Conservation (phyloP, 139 green algal genomes). For the Limnomonas spitsbergensis region DNA sequence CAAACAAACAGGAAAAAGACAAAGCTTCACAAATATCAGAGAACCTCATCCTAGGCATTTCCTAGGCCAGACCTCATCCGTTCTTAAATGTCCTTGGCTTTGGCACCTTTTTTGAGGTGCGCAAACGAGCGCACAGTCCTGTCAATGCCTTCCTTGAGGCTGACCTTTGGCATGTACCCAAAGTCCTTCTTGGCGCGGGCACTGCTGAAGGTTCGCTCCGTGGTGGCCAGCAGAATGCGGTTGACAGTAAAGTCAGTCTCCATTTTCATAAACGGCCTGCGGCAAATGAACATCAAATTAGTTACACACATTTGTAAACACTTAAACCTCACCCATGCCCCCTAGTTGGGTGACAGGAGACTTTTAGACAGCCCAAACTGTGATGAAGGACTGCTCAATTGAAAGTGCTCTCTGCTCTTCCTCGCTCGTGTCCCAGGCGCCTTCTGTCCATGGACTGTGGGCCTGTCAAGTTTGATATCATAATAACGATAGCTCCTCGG, state of each 20-base stretch:
- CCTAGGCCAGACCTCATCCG: no score
- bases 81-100: not conserved
- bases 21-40: no score
- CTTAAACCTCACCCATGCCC: not conserved
- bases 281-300: not conserved
- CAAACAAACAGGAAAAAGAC: no score
- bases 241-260: constrained; percentile 70
- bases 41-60: no score
- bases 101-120: constrained; percentile 40
- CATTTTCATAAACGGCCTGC: constrained; percentile 35
- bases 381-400: no score
- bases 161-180: constrained; percentile 57
- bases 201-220: constrained; percentile 58
- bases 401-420: no score
- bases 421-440: no score
- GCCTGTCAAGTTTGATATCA: no score
- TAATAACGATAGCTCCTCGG: no score
- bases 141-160: constrained; percentile 54
- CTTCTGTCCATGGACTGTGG: no score
- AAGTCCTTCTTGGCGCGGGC: constrained; percentile 46
- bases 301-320: not conserved
- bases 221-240: constrained; percentile 56
- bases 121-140: constrained; percentile 57
- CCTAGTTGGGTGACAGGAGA: no score
- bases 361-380: no score